These are phyloP conservation scores for Suhomyces pyralidae DNA, from an alignment of 805 yeast genomes.

Conservation along the genomic window DNA sequence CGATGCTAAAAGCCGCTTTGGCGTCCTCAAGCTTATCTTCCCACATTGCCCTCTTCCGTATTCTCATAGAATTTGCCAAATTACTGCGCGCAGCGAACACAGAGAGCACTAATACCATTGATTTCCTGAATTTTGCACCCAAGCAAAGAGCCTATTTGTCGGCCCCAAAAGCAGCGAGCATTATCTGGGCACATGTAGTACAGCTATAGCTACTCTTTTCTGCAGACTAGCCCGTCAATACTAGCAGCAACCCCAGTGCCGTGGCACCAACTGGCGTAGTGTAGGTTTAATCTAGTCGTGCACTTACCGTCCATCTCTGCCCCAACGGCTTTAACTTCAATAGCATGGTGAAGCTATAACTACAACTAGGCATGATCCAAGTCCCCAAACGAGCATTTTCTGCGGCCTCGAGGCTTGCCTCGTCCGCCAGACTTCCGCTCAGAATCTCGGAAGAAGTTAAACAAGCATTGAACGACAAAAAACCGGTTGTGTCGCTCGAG, in stretches of 20 bases:
- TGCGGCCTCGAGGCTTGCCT: neutral
- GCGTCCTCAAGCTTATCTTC: neutral
- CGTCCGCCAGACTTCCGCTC: conserved; percentile 13
- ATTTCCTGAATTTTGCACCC: neutral
- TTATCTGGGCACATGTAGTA: neutral
- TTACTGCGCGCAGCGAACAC: neutral
- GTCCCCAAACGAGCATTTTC: neutral
- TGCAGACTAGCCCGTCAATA: neutral
- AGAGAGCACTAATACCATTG: no score
- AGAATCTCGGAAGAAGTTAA: conserved; percentile 49
- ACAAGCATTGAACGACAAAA: conserved; percentile 55
- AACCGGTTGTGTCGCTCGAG: conserved; percentile 80
- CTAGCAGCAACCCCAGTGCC: neutral
- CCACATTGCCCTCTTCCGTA: neutral
- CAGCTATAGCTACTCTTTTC: neutral
- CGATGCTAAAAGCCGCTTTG: neutral
- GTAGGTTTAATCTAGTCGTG: neutral
- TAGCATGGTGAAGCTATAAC: neutral
- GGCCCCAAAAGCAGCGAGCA: neutral
- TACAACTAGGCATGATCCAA: neutral
- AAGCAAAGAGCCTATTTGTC: neutral
- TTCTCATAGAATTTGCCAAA: neutral
- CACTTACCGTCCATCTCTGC: neutral
- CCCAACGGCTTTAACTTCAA: neutral
- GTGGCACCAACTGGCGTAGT: neutral